Percentiles rank a stretch among this genome's conserved stretches.
These are phyloP conservation scores for Syncephalastrum monosporum DNA, from an alignment of 371 early-diverging fungal species.

Conservation along the genomic window DNA sequence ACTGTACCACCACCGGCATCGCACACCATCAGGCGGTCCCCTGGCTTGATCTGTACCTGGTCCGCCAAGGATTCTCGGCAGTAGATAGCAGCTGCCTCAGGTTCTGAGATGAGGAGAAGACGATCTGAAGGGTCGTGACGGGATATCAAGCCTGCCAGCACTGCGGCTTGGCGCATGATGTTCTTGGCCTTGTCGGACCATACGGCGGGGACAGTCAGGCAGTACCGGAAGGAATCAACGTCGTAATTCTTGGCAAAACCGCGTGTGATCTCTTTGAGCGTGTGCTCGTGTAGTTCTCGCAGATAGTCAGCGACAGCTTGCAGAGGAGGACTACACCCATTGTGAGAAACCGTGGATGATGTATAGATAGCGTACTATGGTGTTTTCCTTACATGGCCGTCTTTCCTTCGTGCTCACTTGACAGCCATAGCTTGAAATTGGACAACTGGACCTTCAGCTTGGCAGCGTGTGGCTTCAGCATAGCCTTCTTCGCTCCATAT, in stretches of 20 bases:
- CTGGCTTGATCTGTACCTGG: conserved; percentile 46
- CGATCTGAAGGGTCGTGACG: conserved; percentile 52
- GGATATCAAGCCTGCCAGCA: conserved; percentile 47
- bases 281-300: conserved; percentile 33
- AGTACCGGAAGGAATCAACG: conserved; percentile 41
- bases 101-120: conserved; percentile 55
- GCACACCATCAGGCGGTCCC: conserved; percentile 60
- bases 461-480: conserved; percentile 48
- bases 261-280: conserved; percentile 36
- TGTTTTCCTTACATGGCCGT: too few relatives aligned
- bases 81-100: conserved; percentile 62
- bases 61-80: conserved; percentile 54
- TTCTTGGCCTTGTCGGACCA: conserved; percentile 56
- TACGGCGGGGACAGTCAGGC: conserved; percentile 50
- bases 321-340: conserved; percentile 22
- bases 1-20: conserved; percentile 69
- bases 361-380: too few relatives aligned
- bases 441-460: conserved; percentile 50
- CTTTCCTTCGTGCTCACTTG: not conserved
- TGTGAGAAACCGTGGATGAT: not conserved
- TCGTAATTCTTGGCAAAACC: conserved; percentile 48
- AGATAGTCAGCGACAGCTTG: conserved; percentile 43
- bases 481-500: conserved; percentile 48
- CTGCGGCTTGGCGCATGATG: conserved; percentile 55
- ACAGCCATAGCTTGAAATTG: conserved; percentile 53